Evolutionary conservation across 495 filamentous ascomycete genomes (phyloP).

Genomic region (Aspergillus campestris): DNA sequence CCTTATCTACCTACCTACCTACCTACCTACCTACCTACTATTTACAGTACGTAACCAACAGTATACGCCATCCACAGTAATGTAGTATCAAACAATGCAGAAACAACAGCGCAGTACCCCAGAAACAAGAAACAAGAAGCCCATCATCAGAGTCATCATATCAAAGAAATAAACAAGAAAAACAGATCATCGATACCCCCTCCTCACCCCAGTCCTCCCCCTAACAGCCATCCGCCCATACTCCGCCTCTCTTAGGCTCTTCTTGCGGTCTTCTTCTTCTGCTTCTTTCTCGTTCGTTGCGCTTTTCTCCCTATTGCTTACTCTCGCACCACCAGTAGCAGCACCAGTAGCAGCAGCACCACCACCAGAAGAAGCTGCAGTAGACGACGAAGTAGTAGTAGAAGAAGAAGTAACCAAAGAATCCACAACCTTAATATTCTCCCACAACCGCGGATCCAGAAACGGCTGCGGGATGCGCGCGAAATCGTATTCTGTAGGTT

Average conservation of each 20-base stretch:
- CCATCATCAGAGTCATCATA: neutral
- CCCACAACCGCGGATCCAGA: slow-evolving; percentile 18
- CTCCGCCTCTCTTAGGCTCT: slow-evolving; percentile 19
- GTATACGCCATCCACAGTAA: too few species aligned
- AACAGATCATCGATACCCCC: neutral
- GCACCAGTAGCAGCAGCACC: too few species aligned
- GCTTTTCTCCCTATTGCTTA: too few species aligned
- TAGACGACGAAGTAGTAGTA: too few species aligned
- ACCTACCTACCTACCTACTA: too few species aligned
- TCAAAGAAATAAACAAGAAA: neutral
- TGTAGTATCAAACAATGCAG: too few species aligned
- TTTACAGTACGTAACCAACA: too few species aligned
- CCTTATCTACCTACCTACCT: too few species aligned
- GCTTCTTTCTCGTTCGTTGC: slow-evolving; percentile 4
- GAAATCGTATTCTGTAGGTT: slow-evolving; percentile 13
- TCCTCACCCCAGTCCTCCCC: slow-evolving; percentile 12
- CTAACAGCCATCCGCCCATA: slow-evolving; percentile 27
- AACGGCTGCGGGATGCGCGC: slow-evolving; percentile 20
- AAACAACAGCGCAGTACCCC: too few species aligned
- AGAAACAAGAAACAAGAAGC: neutral
- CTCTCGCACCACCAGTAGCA: too few species aligned
- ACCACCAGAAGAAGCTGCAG: too few species aligned
- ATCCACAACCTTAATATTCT: slow-evolving; percentile 1
- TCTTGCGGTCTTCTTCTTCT: slow-evolving; percentile 11
- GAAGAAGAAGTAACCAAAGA: too few species aligned